Evolutionary conservation across 768 basidiomycete genomes (phyloP), one percentile per base, ranked within the genome.

Genomic region (Sarcodon aspratus): DNA sequence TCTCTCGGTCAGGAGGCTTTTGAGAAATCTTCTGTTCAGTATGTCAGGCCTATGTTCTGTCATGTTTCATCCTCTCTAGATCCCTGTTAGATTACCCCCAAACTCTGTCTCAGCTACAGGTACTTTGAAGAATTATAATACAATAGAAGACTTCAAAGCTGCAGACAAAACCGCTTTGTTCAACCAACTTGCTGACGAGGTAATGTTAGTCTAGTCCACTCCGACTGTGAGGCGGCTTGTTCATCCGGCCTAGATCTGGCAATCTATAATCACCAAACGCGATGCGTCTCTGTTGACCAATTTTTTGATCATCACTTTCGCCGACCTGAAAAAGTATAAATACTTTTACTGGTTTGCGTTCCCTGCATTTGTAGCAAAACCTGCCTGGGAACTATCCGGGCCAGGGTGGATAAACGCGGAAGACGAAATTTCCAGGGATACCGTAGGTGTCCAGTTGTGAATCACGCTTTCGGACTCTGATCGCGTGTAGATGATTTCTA

Each of bases 291-390:
- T 72, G 10, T 70, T 97, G 36, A 86, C 76, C 48, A 75, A 75
- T 4, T 97, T 97, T 68, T 72, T 98, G 17, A 71, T 96, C 46
- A 85, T 99, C 57, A 92, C 93, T 0, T 98, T 82, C 57, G 90
- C 96, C 0, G 96, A 99, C 65, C 80, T 99, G 56, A 99, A 98
- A 74, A 97, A 94, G 64, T 97, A 96, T 72, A 85, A 84, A 55
- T 98, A 92, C 62, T 93, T 84, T 59, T 97, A 97, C 66, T 99
- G 95, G 96, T 97, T 97, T 59, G 86, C 88, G 0, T 96, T 97
- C 63, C 95, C 96, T 2, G 91, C 94, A 0, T 82, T 97, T 54
- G 82, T 84, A 0, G 71, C 87, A 17, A 91, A 89, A 55, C 93
- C 96, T 7, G 79, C 85, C 6, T 97, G 94, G 94, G 83, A 89